phyloP scores from a whole-genome alignment of 164 flowering plant species.

The Tinospora cordifolia region DNA sequence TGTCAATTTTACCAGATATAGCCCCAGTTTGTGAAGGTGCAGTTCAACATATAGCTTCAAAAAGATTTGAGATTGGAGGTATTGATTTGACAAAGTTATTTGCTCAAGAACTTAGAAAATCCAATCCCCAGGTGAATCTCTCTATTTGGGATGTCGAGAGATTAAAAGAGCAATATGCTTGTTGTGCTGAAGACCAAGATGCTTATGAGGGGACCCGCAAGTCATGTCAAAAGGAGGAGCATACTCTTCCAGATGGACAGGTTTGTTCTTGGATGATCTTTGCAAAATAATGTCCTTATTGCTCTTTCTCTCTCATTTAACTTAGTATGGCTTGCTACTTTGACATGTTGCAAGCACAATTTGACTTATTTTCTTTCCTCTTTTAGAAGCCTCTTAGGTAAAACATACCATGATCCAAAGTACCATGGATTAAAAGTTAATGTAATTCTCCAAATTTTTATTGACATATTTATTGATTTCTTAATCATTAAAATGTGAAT shows the following conservation, averaged over 20 bases:
- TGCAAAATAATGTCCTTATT: background rate
- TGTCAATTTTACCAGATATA: conserved; percentile 60
- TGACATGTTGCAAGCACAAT: background rate
- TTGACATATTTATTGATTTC: no score
- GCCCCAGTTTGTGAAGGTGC: conserved; percentile 99
- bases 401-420: background rate
- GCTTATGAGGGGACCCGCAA: conserved; percentile 45
- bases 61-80: conserved; percentile 90
- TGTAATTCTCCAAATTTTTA: no score
- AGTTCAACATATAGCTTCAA: conserved; percentile 97
- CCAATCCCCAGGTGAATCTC: conserved; percentile 66
- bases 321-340: background rate
- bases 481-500: no score
- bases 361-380: background rate
- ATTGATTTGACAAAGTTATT: conserved; percentile 77
- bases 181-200: conserved; percentile 84
- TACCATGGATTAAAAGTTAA: no score
- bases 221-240: conserved; percentile 54
- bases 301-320: background rate
- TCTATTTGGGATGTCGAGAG: conserved; percentile 61
- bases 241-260: conserved; percentile 97
- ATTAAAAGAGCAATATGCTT: conserved; percentile 72
- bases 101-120: conserved; percentile 63
- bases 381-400: background rate
- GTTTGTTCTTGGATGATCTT: conserved; percentile 22